phyloP scores from a whole-genome alignment of 2,329 filamentous ascomycete species.

The Neofusicoccum laricinum region DNA sequence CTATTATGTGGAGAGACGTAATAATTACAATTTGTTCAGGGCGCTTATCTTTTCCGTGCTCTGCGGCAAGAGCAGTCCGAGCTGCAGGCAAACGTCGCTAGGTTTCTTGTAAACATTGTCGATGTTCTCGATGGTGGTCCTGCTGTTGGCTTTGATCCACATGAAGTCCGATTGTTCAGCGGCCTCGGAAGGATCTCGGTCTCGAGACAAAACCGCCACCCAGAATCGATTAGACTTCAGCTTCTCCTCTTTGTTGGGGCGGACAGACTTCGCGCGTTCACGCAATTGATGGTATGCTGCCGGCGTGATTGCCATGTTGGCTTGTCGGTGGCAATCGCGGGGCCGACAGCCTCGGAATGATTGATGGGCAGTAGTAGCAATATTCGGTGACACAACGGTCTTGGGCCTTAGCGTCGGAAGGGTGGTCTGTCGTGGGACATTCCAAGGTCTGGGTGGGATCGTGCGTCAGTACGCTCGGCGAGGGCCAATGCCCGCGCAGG shows the following conservation, averaged over 20 bases:
- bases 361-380: neutral
- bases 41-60: neutral
- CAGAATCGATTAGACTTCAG: slow-evolving; percentile 28
- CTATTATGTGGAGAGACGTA: slow-evolving; percentile 1
- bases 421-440: neutral
- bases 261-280: slow-evolving; percentile 17
- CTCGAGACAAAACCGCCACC: slow-evolving; percentile 33
- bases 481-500: neutral
- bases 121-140: slow-evolving; percentile 21
- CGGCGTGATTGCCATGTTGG: neutral
- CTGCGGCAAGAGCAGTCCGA: slow-evolving; percentile 1
- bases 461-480: neutral
- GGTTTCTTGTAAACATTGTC: slow-evolving; percentile 20
- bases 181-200: slow-evolving; percentile 19
- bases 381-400: neutral
- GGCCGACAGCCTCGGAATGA: neutral
- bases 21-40: neutral
- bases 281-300: neutral
- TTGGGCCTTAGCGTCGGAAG: neutral
- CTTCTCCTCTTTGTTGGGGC: slow-evolving; percentile 18
- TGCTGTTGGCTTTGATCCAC: slow-evolving; percentile 34
- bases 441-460: neutral
- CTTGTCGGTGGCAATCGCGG: neutral
- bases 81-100: slow-evolving; percentile 22
- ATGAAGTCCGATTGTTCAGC: slow-evolving; percentile 29